phyloP scores from a whole-genome alignment of 2,329 filamentous ascomycete genomes.

The Diaporthe batatas region DNA sequence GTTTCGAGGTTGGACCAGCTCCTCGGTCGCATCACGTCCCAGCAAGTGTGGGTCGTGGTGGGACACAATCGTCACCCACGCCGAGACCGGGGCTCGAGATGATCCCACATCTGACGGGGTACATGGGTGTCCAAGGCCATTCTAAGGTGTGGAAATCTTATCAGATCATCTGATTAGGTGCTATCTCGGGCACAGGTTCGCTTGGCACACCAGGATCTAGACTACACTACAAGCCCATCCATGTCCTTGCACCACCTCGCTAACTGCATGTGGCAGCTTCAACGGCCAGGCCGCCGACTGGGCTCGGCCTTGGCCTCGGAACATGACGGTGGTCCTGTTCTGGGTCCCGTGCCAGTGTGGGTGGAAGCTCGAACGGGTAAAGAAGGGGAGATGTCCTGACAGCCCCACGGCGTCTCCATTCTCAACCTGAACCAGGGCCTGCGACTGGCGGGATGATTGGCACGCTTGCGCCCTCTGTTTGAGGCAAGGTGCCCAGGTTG shows the following conservation, averaged over 20 bases:
- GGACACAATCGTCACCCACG: background rate
- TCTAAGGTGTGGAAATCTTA: constrained; percentile 52
- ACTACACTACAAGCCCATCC: constrained; percentile 17
- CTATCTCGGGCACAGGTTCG: constrained; percentile 1
- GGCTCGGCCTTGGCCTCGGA: constrained; percentile 16
- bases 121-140: background rate
- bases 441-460: background rate
- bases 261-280: constrained; percentile 36
- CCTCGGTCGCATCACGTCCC: constrained; percentile 11
- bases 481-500: constrained; percentile 3
- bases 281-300: constrained; percentile 5
- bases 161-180: constrained; percentile 62
- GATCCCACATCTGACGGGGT: background rate
- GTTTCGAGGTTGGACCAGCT: constrained; percentile 17
- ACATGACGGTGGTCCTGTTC: background rate
- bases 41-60: constrained; percentile 7
- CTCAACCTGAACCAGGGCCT: background rate
- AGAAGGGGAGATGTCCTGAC: background rate
- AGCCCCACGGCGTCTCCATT: background rate
- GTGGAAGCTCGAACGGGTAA: background rate
- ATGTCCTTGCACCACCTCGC: constrained; percentile 10
- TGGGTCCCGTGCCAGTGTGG: constrained; percentile 4
- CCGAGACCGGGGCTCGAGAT: constrained; percentile 24
- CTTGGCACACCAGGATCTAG: constrained; percentile 19
- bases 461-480: background rate